phyloP scores from a whole-genome alignment of 768 basidiomycete species.

The Scleroderma citrinum region DNA sequence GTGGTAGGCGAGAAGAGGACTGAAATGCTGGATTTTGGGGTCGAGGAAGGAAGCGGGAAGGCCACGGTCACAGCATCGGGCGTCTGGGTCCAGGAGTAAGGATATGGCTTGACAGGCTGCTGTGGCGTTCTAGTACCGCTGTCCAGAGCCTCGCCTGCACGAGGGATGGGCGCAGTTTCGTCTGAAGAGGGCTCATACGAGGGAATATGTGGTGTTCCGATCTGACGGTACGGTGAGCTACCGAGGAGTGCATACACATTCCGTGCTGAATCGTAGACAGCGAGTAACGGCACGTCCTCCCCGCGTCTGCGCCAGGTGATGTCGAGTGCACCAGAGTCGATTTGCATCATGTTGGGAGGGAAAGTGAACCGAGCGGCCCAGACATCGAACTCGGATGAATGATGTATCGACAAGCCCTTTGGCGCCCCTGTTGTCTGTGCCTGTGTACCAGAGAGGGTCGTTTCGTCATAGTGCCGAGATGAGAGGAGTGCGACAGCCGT shows the following conservation, averaged over 20 bases:
- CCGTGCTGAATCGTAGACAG: conserved; percentile 40
- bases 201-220: conserved; percentile 26
- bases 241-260: conserved; percentile 53
- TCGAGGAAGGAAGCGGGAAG: conserved; percentile 74
- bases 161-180: conserved; percentile 67
- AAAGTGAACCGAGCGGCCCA: conserved; percentile 54
- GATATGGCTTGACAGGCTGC: conserved; percentile 50
- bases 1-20: conserved; percentile 60
- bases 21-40: conserved; percentile 56
- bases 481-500: conserved; percentile 49
- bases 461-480: conserved; percentile 43
- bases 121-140: conserved; percentile 29
- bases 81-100: conserved; percentile 93
- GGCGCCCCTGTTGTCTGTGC: conserved; percentile 12
- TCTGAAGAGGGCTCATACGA: conserved; percentile 55
- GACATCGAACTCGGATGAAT: conserved; percentile 50
- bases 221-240: conserved; percentile 46
- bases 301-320: conserved; percentile 69
- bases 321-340: conserved; percentile 36
- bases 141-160: conserved; percentile 52
- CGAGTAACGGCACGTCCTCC: conserved; percentile 60
- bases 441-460: conserved; percentile 11
- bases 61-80: conserved; percentile 77
- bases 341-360: conserved; percentile 28
- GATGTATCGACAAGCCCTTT: conserved; percentile 14